Evolutionary conservation across 345 rosid species (phyloP).

Genomic region (Acer saccharum): DNA sequence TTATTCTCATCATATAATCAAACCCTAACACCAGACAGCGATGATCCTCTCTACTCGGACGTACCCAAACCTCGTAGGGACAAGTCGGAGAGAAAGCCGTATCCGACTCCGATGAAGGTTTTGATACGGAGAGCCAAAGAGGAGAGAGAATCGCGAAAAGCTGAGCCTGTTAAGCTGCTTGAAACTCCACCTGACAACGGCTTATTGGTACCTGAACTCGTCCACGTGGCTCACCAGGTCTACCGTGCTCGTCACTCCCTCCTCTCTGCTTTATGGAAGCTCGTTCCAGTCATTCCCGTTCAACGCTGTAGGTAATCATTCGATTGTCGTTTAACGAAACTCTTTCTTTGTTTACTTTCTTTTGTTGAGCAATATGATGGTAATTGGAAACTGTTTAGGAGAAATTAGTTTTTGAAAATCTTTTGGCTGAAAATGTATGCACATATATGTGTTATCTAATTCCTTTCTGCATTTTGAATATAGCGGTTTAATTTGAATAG

Average conservation of each 20-base stretch:
- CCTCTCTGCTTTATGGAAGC: slow-evolving; percentile 56
- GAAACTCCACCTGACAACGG: slow-evolving; percentile 82
- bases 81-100: slow-evolving; percentile 85
- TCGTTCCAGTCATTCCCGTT: slow-evolving; percentile 47
- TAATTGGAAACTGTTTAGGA: too few relatives aligned
- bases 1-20: slow-evolving; percentile 23
- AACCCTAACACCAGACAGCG: slow-evolving; percentile 9
- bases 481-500: too few relatives aligned
- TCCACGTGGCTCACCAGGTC: slow-evolving; percentile 63
- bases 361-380: too few relatives aligned
- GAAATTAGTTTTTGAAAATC: too few relatives aligned
- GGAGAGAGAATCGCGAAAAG: slow-evolving; percentile 63
- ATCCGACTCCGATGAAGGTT: slow-evolving; percentile 70
- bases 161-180: slow-evolving; percentile 69
- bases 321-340: not conserved
- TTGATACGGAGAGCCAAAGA: slow-evolving; percentile 68
- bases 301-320: slow-evolving; percentile 66
- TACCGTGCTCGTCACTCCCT: slow-evolving; percentile 52
- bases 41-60: slow-evolving; percentile 57
- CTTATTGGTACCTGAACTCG: slow-evolving; percentile 69
- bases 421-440: too few relatives aligned
- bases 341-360: too few relatives aligned
- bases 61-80: slow-evolving; percentile 68
- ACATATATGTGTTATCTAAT: too few relatives aligned
- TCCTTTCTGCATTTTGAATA: too few relatives aligned